Evolutionary conservation across 1,139 yeast genomes (phyloP), one percentile per base, ranked within the genome.

Genomic region (Candida sanyaensis): DNA sequence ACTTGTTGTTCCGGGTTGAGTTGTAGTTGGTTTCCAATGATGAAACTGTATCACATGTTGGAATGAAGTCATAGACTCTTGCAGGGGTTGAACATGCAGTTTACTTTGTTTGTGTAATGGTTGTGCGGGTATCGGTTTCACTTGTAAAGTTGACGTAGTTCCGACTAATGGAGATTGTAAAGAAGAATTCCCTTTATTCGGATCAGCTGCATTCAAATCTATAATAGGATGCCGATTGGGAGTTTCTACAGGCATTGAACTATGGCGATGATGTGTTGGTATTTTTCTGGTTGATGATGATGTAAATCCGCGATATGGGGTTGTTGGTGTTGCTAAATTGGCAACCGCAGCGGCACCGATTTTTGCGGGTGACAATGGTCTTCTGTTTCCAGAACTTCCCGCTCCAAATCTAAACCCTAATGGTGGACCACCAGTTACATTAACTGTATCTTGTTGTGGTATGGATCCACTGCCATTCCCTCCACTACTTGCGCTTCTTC

Each of bases 341-440:
- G 89, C 86, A 1, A 85, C 88, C 0, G 90, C 89, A 24, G 78
- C 81, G 1, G 90, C 90, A 1, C 91, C 91, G 9, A 84, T 73
- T 57, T 83, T 83, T 0, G 90, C 88, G 0, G 92, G 92, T 2
- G 90, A 85, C 27, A 78, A 45, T 21, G 70, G 62, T 45, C 68
- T 44, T 23, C 34, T 36, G 40, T 45, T 41, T 10, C 55, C 5
- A 27, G 50, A 43, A 6, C 57, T 48, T 5, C 66, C 64, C 8
- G 73, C 64, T 1, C 82, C 82, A 59, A 77, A 77, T 44, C 69
- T 63, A 56, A 66, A 78, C 36, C 64, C 66, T 36, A 65, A 59
- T 41, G 79, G 78, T 2, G 77, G 70, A 17, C 67, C 65, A 10
- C 66, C 57, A 45, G 63, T 61, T 36, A 71, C 64, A 50, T 60